phyloP scores from a whole-genome alignment of 2,329 filamentous ascomycete species.

The Sporothrix sp. region DNA sequence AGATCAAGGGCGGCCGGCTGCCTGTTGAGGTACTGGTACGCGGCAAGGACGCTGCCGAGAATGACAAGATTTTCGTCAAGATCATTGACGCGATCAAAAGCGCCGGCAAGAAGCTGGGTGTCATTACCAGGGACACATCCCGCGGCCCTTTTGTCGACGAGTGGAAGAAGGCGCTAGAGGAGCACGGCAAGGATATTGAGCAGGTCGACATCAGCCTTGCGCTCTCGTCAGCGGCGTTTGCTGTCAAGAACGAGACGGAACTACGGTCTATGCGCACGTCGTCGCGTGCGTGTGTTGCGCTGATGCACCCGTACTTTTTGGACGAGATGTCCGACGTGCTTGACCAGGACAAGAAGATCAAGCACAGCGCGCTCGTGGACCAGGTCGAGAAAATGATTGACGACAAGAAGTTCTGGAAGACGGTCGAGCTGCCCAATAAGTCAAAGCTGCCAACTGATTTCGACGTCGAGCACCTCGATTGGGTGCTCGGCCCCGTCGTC shows the following conservation, averaged over 20 bases:
- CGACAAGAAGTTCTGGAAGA: conserved; percentile 87
- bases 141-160: conserved; percentile 88
- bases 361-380: conserved; percentile 74
- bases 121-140: conserved; percentile 74
- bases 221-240: conserved; percentile 73
- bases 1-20: conserved; percentile 83
- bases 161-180: conserved; percentile 77
- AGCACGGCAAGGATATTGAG: conserved; percentile 74
- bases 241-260: conserved; percentile 91
- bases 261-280: conserved; percentile 89
- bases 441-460: conserved; percentile 78
- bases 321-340: conserved; percentile 96
- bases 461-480: conserved; percentile 81
- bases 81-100: conserved; percentile 79
- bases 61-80: conserved; percentile 80
- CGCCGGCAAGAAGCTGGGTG: conserved; percentile 83
- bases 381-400: conserved; percentile 89
- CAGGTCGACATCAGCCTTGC: conserved; percentile 78
- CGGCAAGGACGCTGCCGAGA: conserved; percentile 84
- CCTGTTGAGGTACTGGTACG: conserved; percentile 86
- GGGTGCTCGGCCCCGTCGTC: conserved; percentile 81
- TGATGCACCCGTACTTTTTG: conserved; percentile 94
- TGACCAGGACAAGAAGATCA: conserved; percentile 94
- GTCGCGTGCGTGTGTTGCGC: conserved; percentile 82
- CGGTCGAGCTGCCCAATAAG: conserved; percentile 56